Evolutionary conservation across 306 rosid species (phyloP).

Genomic region (Castanea sativa): DNA sequence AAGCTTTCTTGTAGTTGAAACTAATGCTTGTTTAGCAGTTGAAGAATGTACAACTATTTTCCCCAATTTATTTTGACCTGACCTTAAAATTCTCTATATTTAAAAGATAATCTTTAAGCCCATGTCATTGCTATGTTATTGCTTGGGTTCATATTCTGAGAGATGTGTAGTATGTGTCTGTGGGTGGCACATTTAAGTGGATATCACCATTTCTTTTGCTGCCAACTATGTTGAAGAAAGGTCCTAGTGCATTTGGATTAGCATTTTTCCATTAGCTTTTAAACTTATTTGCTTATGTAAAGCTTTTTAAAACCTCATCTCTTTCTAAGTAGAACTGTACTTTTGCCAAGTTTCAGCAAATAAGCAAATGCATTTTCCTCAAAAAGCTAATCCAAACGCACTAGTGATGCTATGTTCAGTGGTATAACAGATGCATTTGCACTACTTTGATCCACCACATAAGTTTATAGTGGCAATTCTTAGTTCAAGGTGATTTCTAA

Average conservation of each 20-base stretch:
- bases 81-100: neutral
- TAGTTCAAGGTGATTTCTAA: neutral
- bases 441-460: neutral
- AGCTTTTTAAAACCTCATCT: too few relatives aligned
- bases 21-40: slow-evolving; percentile 8
- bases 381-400: too few relatives aligned
- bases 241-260: too few relatives aligned
- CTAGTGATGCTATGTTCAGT: neutral
- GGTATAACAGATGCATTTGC: neutral
- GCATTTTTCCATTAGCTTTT: too few relatives aligned
- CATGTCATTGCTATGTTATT: neutral
- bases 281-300: too few relatives aligned
- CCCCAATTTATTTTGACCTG: neutral
- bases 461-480: neutral
- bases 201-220: neutral
- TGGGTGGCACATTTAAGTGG: neutral
- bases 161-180: neutral
- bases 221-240: neutral
- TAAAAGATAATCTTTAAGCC: neutral
- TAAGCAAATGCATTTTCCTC: too few relatives aligned
- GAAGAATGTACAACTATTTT: slow-evolving; percentile 10
- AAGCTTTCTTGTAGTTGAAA: neutral
- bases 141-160: neutral
- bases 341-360: too few relatives aligned
- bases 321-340: too few relatives aligned